Conservation (phyloP, 768 basidiomycete genomes). For the Amanita muscaria region DNA sequence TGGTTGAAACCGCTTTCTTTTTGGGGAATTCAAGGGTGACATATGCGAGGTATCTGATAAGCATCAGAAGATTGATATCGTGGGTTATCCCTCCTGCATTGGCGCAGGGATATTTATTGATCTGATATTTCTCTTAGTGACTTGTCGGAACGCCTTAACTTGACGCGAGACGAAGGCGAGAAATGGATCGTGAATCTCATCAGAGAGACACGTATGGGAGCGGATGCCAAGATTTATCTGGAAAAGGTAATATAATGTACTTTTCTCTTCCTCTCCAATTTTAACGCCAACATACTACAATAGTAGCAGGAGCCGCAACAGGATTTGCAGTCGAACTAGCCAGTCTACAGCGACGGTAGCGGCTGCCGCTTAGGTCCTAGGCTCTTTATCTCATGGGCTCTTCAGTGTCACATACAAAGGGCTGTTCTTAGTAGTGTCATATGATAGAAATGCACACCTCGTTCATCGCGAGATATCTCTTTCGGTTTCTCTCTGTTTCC, state of each 20-base stretch:
- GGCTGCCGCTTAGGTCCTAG: no score
- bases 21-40: slow-evolving; percentile 83
- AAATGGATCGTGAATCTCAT: slow-evolving; percentile 99
- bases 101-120: no score
- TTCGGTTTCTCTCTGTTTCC: no score
- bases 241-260: slow-evolving; percentile 60
- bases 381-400: no score
- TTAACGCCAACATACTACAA: background rate
- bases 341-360: background rate
- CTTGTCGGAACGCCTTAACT: slow-evolving; percentile 86
- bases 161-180: slow-evolving; percentile 92
- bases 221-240: slow-evolving; percentile 95
- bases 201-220: slow-evolving; percentile 92
- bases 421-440: no score
- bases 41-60: slow-evolving; percentile 95
- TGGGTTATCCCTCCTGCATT: slow-evolving; percentile 23
- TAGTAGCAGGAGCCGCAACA: slow-evolving; percentile 28
- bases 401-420: no score
- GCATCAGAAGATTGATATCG: slow-evolving; percentile 94
- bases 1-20: slow-evolving; percentile 92
- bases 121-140: slow-evolving; percentile 40
- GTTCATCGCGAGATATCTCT: no score
- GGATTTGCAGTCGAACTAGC: background rate
- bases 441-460: no score
- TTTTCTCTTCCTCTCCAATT: background rate